A percentile compares a stretch with the other conserved stretches of the same genome.
These are phyloP conservation scores for Theobroma grandiflorum DNA, from an alignment of 441 rosid species.

Conservation along the genomic window DNA sequence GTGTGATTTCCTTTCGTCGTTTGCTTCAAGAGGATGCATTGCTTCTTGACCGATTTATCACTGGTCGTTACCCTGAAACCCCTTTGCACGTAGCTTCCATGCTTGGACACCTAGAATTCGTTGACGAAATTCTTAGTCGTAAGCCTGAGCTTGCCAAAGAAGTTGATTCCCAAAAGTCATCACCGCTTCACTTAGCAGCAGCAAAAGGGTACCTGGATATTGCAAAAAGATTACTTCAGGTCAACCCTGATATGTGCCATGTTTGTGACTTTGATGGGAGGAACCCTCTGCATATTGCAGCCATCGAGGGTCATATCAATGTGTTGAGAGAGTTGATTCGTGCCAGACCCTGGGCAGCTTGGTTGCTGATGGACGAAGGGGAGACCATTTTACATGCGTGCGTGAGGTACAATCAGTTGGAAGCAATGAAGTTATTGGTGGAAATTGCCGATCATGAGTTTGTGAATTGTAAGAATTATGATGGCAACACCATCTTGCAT, in stretches of 20 bases:
- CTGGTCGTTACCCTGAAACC: not conserved
- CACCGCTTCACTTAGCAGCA: slow-evolving; percentile 37
- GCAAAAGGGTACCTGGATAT: slow-evolving; percentile 29
- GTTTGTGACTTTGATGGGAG: slow-evolving; percentile 25
- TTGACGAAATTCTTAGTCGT: not conserved
- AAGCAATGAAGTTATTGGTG: slow-evolving; percentile 21
- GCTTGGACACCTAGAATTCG: slow-evolving; percentile 19
- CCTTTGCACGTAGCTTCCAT: slow-evolving; percentile 29
- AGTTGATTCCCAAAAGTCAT: slow-evolving; percentile 13
- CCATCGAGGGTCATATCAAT: not conserved
- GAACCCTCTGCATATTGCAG: slow-evolving; percentile 25
- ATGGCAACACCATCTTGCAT: slow-evolving; percentile 33
- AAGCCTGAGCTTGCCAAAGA: slow-evolving; percentile 33
- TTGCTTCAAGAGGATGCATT: slow-evolving; percentile 21
- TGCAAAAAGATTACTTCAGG: not conserved
- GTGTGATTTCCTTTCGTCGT: not conserved
- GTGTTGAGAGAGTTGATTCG: not conserved
- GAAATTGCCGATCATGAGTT: slow-evolving; percentile 32
- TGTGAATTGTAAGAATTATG: slow-evolving; percentile 24
- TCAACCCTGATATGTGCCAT: slow-evolving; percentile 16
- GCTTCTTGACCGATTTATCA: slow-evolving; percentile 13
- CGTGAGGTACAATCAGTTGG: not conserved
- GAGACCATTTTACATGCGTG: slow-evolving; percentile 25
- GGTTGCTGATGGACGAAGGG: not conserved
- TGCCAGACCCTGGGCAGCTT: slow-evolving; percentile 3